Conservation (phyloP, 179 eudicot genomes). For the Actinidia arguta region DNA sequence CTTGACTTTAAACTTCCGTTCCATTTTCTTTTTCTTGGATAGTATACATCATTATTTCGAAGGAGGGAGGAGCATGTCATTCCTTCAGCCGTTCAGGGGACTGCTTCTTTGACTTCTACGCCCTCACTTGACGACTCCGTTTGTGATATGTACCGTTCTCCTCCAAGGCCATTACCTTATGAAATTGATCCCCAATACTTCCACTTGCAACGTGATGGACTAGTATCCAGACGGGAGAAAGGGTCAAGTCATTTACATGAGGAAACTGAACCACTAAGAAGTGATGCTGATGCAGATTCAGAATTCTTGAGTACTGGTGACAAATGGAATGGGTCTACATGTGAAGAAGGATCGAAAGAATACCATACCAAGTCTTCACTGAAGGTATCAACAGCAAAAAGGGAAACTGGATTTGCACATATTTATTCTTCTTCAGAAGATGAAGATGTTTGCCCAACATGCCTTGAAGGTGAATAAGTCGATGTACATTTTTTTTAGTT, state of each 20-base stretch:
- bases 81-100: slow-evolving; percentile 73
- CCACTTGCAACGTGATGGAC: slow-evolving; percentile 71
- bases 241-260: slow-evolving; percentile 64
- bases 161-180: slow-evolving; percentile 80
- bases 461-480: slow-evolving; percentile 59
- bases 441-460: slow-evolving; percentile 68
- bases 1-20: neutral
- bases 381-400: slow-evolving; percentile 48
- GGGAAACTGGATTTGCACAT: slow-evolving; percentile 41
- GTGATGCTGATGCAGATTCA: slow-evolving; percentile 37
- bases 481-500: neutral
- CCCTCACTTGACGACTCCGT: slow-evolving; percentile 40
- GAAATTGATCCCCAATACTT: slow-evolving; percentile 64
- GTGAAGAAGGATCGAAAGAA: slow-evolving; percentile 44
- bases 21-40: slow-evolving; percentile 25
- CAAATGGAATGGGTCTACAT: slow-evolving; percentile 42
- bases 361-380: slow-evolving; percentile 49
- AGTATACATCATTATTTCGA: slow-evolving; percentile 86
- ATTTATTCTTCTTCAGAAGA: slow-evolving; percentile 44
- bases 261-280: slow-evolving; percentile 68
- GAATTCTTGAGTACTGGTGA: slow-evolving; percentile 33
- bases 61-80: slow-evolving; percentile 78
- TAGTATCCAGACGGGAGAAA: slow-evolving; percentile 74
- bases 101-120: slow-evolving; percentile 55
- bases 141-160: slow-evolving; percentile 57